phyloP scores from a whole-genome alignment of 2,329 filamentous ascomycete genomes.

The Aureobasidium sp. region DNA sequence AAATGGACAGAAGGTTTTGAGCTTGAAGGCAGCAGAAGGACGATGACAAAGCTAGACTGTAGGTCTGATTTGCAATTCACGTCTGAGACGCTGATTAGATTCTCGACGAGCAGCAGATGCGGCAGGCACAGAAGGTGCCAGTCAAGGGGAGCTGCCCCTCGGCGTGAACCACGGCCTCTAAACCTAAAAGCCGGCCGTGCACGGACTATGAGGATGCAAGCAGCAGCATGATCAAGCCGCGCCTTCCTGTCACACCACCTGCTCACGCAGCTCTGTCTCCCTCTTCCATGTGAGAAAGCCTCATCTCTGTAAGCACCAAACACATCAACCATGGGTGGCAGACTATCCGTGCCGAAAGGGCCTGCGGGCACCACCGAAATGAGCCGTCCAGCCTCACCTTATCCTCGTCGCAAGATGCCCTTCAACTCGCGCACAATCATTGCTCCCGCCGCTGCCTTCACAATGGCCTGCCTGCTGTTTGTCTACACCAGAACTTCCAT shows the following conservation, averaged over 20 bases:
- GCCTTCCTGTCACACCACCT: not conserved
- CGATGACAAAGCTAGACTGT: not conserved
- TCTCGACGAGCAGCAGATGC: not conserved
- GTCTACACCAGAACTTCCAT: slow-evolving; percentile 59
- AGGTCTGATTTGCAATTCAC: not conserved
- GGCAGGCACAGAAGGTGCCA: not conserved
- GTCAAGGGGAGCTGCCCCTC: not conserved
- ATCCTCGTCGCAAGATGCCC: slow-evolving; percentile 25
- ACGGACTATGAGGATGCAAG: not conserved
- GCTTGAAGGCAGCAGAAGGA: not conserved
- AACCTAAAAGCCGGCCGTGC: not conserved
- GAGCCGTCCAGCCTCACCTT: slow-evolving; percentile 27
- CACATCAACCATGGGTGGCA: slow-evolving; percentile 35
- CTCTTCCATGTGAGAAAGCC: not conserved
- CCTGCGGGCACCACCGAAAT: slow-evolving; percentile 36
- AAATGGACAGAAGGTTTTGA: not conserved
- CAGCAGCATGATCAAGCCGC: not conserved
- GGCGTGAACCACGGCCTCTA: not conserved
- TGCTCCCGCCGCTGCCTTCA: slow-evolving; percentile 54
- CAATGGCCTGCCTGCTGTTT: slow-evolving; percentile 53
- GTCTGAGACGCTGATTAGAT: not conserved
- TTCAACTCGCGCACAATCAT: slow-evolving; percentile 38
- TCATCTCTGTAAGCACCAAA: not conserved
- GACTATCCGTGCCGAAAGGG: slow-evolving; percentile 37
- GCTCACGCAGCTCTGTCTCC: not conserved